Evolutionary conservation across 2,329 filamentous ascomycete genomes (phyloP).

Genomic region (Scopulariopsis brevicaulis): DNA sequence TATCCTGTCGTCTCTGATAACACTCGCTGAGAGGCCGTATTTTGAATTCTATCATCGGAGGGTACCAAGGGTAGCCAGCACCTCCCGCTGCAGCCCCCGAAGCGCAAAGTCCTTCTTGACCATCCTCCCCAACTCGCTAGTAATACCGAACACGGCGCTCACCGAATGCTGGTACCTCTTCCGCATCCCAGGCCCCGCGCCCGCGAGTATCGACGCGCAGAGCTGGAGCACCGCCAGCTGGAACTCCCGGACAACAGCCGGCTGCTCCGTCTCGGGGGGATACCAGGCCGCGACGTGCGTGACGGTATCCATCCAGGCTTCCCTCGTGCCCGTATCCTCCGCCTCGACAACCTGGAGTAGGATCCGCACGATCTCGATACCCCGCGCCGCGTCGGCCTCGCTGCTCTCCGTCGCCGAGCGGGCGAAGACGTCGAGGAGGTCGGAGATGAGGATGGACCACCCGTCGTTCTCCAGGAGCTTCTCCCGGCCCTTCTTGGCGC

Average conservation of each 20-base stretch:
- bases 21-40: neutral
- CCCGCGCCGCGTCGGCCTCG: conserved; percentile 29
- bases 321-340: conserved; percentile 28
- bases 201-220: conserved; percentile 36
- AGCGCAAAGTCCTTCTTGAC: conserved; percentile 19
- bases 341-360: conserved; percentile 40
- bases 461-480: conserved; percentile 38
- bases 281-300: conserved; percentile 38
- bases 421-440: conserved; percentile 34
- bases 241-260: conserved; percentile 29
- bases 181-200: conserved; percentile 31
- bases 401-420: conserved; percentile 12
- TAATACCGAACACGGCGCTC: conserved; percentile 35
- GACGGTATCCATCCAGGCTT: conserved; percentile 46
- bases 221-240: conserved; percentile 44
- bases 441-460: conserved; percentile 39
- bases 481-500: conserved; percentile 31
- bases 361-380: conserved; percentile 43
- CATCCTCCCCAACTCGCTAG: conserved; percentile 24
- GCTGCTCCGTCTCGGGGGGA: conserved; percentile 18
- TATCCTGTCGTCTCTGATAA: neutral
- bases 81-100: conserved; percentile 33
- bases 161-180: conserved; percentile 40
- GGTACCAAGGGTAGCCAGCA: conserved; percentile 18
- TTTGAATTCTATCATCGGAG: conserved; percentile 6